Evolutionary conservation across 164 flowering plant species (phyloP), one percentile per base, ranked within the genome.

Genomic region (Magnolia sinica): DNA sequence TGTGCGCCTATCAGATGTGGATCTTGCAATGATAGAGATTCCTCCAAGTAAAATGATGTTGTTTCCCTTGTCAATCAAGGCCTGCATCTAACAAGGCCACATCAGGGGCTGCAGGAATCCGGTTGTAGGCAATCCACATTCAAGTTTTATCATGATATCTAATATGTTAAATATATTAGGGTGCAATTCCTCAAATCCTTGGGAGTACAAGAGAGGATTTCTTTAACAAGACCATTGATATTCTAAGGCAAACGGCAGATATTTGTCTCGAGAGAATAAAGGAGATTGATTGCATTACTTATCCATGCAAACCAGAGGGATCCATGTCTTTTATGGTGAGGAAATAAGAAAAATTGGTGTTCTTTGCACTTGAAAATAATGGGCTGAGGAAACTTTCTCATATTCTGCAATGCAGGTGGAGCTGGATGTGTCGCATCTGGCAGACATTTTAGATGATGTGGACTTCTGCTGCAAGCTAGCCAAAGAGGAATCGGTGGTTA

Each of bases 381-480:
- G 4, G 11, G 74, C 52, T 24, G 31, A 24, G 19, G 8, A 8
- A 16, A 55, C 61, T 27, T 4, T 52, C 16, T 51, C 16, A 69
- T 68, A 1, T 50, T 52, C 10, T 51, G 73, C 64, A 29, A 52
- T 58, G 78, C 83, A 91, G 98, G 87, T 89, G 75, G 91, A 88
- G 79, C 80, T 91, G 68, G 81, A 91, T 78, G 76, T 87, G 27
- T 85, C 90, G 16, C 22, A 77, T 19, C 81, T 93, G 23, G 84
- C 87, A 76, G 92, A 87, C 52, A 87, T 93, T 20, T 83, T 74
- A n/a, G 95, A 93, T 76, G 98, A 93, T 78, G 83, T 91, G 37
- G 98, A 93, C 78, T 93, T 93, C 81, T 89, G 95, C 75, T 83
- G 88, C 83, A 91, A 90, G 84, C 81, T 93, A 76, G 93, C 91